Base-by-base conservation (phyloP, 371 early-diverging fungal species). In the Mortierella sp. region DNA sequence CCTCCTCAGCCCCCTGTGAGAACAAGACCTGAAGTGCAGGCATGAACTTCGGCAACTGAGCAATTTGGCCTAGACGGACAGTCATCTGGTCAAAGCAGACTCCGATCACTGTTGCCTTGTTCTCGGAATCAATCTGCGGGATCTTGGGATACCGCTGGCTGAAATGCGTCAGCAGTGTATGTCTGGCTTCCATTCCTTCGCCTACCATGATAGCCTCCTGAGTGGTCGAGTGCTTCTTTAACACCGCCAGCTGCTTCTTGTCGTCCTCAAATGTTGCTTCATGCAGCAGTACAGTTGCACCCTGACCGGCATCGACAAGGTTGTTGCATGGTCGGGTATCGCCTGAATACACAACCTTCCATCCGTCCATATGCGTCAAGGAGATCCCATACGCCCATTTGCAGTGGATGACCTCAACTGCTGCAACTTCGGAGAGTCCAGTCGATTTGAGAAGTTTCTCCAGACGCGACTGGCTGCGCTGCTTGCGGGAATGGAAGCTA, bases 231-330 rank as follows among this genome's bases (percentile, higher is more conserved):
- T 99, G 99, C 14, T 89, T 83, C 78, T 97, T 98, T 13, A 81
- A 85, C 23, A 84, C 64, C 0, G 99, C 99, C 41, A 96, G 93
- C 16, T 84, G 84, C n/a, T 78, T 28, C 74, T 93, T 87, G 10
- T 87, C 89, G 64, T 96, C 92, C 41, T 94, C 93, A 63, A 99
- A 89, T 3, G 99, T 99, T 0, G 98, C 96, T 82, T 99, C 99
- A 80, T 99, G 99, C 58, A 99, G 87, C 61, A 99, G 79, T 0
- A 99, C 64, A 2, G 92, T 91, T 0, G 91, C 90, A 43, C 84
- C 74, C 60, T 84, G 74, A 0, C 96, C 98, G 23, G 91, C 86
- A 9, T 85, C 63, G 6, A 93, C 85, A 30, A 99, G 84, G 23
- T 84, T 83, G 19, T 84, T 56, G 67, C 92, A 91, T 18, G 99